Conservation (phyloP, 257 asterid species). For the Solanum chmielewskii region DNA sequence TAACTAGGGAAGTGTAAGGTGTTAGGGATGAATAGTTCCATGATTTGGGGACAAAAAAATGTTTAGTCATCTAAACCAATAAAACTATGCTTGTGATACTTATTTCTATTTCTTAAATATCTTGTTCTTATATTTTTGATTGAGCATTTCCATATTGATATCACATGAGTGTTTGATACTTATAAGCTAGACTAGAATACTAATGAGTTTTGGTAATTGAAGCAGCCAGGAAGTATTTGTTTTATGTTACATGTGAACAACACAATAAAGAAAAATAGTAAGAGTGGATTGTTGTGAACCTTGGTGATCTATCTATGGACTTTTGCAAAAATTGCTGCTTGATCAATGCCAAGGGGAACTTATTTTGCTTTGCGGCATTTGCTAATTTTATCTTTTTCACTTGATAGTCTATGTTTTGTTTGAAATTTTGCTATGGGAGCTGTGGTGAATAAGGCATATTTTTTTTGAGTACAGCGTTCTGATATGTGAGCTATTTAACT, state of each 20-base stretch:
- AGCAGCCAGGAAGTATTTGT: neutral
- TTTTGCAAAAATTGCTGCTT: neutral
- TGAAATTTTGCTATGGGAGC: neutral
- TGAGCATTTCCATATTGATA: neutral
- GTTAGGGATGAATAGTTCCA: neutral
- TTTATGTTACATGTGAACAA: neutral
- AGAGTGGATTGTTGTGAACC: neutral
- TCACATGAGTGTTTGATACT: neutral
- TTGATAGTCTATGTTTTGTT: neutral
- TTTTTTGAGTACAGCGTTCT: neutral
- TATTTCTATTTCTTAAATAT: neutral
- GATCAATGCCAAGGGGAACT: neutral
- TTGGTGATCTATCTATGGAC: neutral
- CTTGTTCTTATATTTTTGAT: neutral
- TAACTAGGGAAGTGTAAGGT: neutral
- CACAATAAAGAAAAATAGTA: neutral
- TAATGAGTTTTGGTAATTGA: neutral
- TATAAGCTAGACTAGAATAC: neutral
- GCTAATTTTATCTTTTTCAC: neutral
- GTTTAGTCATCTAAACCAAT: neutral
- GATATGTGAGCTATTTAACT: neutral
- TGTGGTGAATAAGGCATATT: neutral
- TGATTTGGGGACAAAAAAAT: neutral
- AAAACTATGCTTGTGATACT: neutral
- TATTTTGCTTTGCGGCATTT: neutral